Percentiles rank a stretch among this genome's conserved stretches.
These are phyloP conservation scores for Hypsizygus marmoreus DNA, from an alignment of 768 basidiomycete species.

Conservation along the genomic window DNA sequence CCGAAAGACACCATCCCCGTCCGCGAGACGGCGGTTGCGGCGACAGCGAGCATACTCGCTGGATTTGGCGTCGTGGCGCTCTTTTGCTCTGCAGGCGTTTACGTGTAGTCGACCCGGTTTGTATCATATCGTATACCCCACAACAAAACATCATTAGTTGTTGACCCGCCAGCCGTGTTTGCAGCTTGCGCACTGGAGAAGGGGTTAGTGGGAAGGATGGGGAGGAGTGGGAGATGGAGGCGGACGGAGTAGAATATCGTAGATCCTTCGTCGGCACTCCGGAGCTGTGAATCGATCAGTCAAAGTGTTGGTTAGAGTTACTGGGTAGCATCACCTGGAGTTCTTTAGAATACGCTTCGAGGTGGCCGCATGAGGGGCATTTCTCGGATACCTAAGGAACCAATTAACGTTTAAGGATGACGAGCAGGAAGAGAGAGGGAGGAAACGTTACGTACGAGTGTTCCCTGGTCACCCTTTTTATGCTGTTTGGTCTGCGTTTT, in stretches of 20 bases:
- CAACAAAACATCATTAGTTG: slow-evolving; percentile 45
- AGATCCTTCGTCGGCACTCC: slow-evolving; percentile 93
- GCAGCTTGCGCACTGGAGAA: slow-evolving; percentile 68
- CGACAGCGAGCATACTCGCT: slow-evolving; percentile 74
- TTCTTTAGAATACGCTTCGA: slow-evolving; percentile 86
- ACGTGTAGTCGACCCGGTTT: slow-evolving; percentile 55
- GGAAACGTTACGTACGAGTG: slow-evolving; percentile 38
- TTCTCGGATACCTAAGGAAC: slow-evolving; percentile 76
- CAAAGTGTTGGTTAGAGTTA: background rate
- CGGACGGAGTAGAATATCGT: slow-evolving; percentile 93
- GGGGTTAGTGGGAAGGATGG: slow-evolving; percentile 11
- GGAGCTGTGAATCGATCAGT: slow-evolving; percentile 47
- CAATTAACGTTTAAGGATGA: background rate
- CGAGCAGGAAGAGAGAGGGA: background rate
- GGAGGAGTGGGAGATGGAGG: slow-evolving; percentile 16
- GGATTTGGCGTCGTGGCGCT: slow-evolving; percentile 90
- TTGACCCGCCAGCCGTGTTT: slow-evolving; percentile 83
- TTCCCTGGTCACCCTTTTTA: slow-evolving; percentile 68
- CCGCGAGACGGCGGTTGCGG: slow-evolving; percentile 70
- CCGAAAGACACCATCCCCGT: slow-evolving; percentile 66
- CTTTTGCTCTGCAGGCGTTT: slow-evolving; percentile 84
- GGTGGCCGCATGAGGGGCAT: slow-evolving; percentile 85
- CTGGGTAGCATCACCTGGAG: slow-evolving; percentile 62
- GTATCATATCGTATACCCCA: slow-evolving; percentile 10
- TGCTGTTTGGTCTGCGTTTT: slow-evolving; percentile 88